phyloP scores from a whole-genome alignment of 176 grass and related monocot genomes.

The Cocos nucifera region DNA sequence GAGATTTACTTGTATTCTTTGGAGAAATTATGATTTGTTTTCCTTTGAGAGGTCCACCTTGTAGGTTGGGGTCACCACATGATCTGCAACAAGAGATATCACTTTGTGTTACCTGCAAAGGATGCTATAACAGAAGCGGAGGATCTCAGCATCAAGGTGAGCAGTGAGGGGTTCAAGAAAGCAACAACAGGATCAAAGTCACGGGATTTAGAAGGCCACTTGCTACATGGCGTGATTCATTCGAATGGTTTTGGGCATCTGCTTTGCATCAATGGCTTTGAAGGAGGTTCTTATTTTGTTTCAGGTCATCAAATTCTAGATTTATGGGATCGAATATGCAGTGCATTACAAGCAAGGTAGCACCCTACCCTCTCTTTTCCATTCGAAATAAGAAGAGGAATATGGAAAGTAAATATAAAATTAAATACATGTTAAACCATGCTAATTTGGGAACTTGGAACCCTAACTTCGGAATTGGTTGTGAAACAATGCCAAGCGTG shows the following conservation, averaged over 20 bases:
- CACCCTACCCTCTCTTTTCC: not conserved
- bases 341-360: constrained; percentile 58
- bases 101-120: constrained; percentile 72
- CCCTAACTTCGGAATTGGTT: no score
- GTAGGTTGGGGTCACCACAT: constrained; percentile 81
- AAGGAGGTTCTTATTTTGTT: constrained; percentile 66
- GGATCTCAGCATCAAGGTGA: constrained; percentile 30
- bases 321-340: constrained; percentile 82
- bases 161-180: constrained; percentile 17
- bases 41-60: constrained; percentile 2
- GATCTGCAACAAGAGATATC: constrained; percentile 84
- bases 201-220: constrained; percentile 22
- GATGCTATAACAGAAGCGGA: constrained; percentile 35
- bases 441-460: no score
- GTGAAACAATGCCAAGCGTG: no score
- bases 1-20: no score
- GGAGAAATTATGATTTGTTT: constrained; percentile 1
- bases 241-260: constrained; percentile 89
- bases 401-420: no score
- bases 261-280: constrained; percentile 54
- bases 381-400: not conserved
- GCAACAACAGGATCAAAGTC: constrained; percentile 15
- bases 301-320: constrained; percentile 79
- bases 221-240: constrained; percentile 80
- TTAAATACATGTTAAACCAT: no score